Evolutionary conservation across 2,329 filamentous ascomycete species (phyloP), one percentile per base, ranked within the genome.

Genomic region (Colletotrichum sp.): DNA sequence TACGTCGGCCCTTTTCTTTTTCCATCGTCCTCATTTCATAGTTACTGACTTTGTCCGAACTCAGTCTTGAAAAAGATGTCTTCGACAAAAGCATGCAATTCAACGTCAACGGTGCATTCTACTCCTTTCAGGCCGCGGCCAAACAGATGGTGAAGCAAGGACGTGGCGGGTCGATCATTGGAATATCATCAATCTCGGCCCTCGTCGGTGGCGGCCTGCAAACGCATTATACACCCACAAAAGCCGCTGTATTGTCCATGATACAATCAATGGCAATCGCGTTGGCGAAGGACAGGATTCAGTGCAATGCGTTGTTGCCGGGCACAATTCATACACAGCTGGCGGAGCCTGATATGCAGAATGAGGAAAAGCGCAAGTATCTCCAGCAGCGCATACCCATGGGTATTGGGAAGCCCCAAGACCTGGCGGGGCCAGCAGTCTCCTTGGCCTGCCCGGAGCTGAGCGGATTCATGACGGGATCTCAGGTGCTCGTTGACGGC

Each of bases 221-320:
- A 81, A 90, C 89, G 2, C 93, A 94, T 78, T 94, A 94, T 81
- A 94, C 93, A 3, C 92, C 93, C 18, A 94, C 92, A 4, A 94
- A 94, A 82, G 92, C 93, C 1, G 93, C 92, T 3, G 86, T 94
- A 0, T 79, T 92, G 16, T 93, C 90, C 34, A 86, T 94, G 43
- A 93, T 94, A 85, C 93, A 94, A 81, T 91, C 88, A 27, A 90
- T 88, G 70, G 93, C 93, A 1, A 90, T 92, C 18, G 91, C 93
- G 3, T 82, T 94, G 16, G 93, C 92, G 0, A 88, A 89, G 76
- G 88, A 94, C 79, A 85, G 86, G 31, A 93, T 95, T 67, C 82
- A 93, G 61, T 94, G 92, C 79, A 94, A 94, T 82, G 92, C 92
- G 2, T 81, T 94, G 24, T 81, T 94, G 15, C 93, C 93, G 0